Conservation (phyloP, 2,329 filamentous ascomycete species). For the Rutstroemia sp. region DNA sequence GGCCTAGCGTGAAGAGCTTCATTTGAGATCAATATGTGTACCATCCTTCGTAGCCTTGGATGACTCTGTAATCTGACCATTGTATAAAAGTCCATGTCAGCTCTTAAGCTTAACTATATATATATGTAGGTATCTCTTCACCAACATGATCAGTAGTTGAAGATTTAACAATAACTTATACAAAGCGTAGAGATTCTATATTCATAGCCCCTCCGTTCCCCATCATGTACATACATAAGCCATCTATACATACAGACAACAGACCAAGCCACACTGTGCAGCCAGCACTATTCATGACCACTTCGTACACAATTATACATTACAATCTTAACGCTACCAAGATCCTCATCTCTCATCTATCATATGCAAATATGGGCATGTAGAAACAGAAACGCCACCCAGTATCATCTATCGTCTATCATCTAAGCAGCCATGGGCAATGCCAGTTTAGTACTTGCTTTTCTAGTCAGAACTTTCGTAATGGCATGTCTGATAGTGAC, state of each 20-base stretch:
- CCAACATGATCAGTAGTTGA: too few relatives aligned
- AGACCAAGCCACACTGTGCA: not conserved
- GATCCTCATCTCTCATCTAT: not conserved
- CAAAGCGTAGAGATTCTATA: too few relatives aligned
- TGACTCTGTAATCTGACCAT: too few relatives aligned
- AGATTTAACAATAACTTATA: too few relatives aligned
- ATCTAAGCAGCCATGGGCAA: slow-evolving; percentile 31
- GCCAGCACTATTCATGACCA: not conserved
- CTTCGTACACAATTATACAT: not conserved
- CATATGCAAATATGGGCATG: not conserved
- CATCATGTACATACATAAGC: not conserved
- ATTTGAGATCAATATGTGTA: too few relatives aligned
- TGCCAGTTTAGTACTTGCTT: slow-evolving; percentile 41
- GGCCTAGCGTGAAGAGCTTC: too few relatives aligned
- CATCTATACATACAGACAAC: not conserved
- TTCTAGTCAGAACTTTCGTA: slow-evolving; percentile 77
- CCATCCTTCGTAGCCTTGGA: too few relatives aligned
- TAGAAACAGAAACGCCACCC: not conserved
- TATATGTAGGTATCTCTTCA: too few relatives aligned
- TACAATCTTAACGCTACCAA: not conserved
- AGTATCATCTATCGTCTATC: not conserved
- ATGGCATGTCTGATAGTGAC: slow-evolving; percentile 83
- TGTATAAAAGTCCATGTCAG: too few relatives aligned
- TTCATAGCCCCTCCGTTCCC: too few relatives aligned
- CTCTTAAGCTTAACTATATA: too few relatives aligned